Evolutionary conservation across 2,329 filamentous ascomycete genomes (phyloP).

Genomic region (Chalaropsis thielavioides): DNA sequence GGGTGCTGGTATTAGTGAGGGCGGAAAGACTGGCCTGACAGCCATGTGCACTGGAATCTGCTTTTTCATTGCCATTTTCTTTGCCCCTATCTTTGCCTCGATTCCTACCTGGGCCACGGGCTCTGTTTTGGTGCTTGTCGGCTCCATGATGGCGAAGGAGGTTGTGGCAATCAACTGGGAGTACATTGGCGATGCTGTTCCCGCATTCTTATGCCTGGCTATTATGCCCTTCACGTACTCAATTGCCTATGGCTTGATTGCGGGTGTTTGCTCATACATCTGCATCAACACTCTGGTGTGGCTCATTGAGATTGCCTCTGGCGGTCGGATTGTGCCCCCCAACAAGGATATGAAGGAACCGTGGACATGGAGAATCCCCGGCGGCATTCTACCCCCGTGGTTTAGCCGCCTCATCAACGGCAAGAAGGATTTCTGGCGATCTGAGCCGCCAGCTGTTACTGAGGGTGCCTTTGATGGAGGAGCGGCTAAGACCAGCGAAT

Average conservation of each 20-base stretch:
- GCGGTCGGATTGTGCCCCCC: slow-evolving; percentile 56
- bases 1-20: slow-evolving; percentile 61
- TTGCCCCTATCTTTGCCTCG: slow-evolving; percentile 61
- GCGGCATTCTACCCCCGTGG: slow-evolving; percentile 65
- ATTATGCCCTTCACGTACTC: slow-evolving; percentile 86
- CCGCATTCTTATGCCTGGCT: slow-evolving; percentile 69
- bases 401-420: slow-evolving; percentile 46
- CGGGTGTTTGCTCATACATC: slow-evolving; percentile 62
- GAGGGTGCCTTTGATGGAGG: slow-evolving; percentile 17
- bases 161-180: slow-evolving; percentile 79
- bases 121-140: slow-evolving; percentile 74
- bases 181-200: slow-evolving; percentile 70
- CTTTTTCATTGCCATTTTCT: slow-evolving; percentile 59
- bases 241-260: slow-evolving; percentile 76
- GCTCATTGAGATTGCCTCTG: slow-evolving; percentile 49
- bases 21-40: slow-evolving; percentile 58
- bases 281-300: slow-evolving; percentile 59
- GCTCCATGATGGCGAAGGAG: slow-evolving; percentile 70
- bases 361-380: slow-evolving; percentile 65
- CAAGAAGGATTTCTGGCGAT: slow-evolving; percentile 58
- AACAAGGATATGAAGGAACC: slow-evolving; percentile 65
- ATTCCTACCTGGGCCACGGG: slow-evolving; percentile 71
- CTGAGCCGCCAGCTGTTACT: slow-evolving; percentile 9
- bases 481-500: slow-evolving; percentile 12
- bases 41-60: slow-evolving; percentile 54